Evolutionary conservation across 805 yeast genomes (phyloP), one percentile per base, ranked within the genome.

Genomic region (Saccharomycopsis amapae): DNA sequence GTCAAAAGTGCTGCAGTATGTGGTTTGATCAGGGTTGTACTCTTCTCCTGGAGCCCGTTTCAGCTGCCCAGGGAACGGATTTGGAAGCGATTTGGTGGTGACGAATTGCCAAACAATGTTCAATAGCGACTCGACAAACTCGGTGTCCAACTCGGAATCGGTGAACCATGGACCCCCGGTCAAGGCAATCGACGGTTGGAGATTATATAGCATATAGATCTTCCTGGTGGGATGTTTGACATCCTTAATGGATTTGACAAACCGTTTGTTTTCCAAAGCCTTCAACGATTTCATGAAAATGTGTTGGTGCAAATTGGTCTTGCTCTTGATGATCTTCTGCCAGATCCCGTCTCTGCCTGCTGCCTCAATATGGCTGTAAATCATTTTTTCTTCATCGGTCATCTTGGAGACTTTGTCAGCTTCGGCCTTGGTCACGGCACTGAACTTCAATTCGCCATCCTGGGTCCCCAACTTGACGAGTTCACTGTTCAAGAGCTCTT

Each of bases 81-180:
- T 52, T 3, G 97, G 96, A 58, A 71, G 84, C 0, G 96, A 76
- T 55, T 75, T 77, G 26, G 79, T 74, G 2, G 90, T 85, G 7
- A 86, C 80, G 62, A 68, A 90, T 54, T 93, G 72, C 96, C 97
- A 93, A 5, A 89, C 79, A 36, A 89, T 89, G 18, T 86, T 78
- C 53, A 86, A 63, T 45, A 93, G 66, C 40, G 87, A 78, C 54
- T 86, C 90, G 48, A 93, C 89, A 58, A 93, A 93, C 62, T 90
- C 97, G 2, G 87, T 79, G 60, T 93, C 98, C 47, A 93, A 71
- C 63, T 93, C 97, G 30, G 89, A 79, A 60, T 93, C 98, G 0
- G 97, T 88, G 60, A 89, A 93, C 98, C 98, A 93, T 3, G 97
- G 97, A 4, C 98, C 98, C 53, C 98, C 98, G 0, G 97, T 93